A percentile compares a stretch with the other conserved stretches of the same genome.
These are phyloP conservation scores for Sporothrix luriei DNA, from an alignment of 2,329 filamentous ascomycete genomes.

Conservation along the genomic window DNA sequence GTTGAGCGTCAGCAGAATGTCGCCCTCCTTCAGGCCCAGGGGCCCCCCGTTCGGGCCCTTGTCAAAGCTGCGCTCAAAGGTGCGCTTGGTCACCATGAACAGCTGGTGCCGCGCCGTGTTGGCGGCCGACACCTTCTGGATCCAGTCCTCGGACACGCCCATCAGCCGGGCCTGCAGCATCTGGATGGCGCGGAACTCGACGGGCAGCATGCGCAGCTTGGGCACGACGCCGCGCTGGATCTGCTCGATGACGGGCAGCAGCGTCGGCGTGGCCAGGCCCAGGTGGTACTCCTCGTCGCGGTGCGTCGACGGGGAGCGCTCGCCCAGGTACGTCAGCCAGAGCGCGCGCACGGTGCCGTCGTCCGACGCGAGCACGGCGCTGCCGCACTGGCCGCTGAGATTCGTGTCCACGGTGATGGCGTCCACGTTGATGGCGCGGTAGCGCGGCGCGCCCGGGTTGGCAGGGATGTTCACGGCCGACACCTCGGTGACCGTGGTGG, in stretches of 20 bases:
- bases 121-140: slow-evolving; percentile 81
- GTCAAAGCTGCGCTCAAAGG: slow-evolving; percentile 57
- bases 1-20: slow-evolving; percentile 89
- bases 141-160: slow-evolving; percentile 96
- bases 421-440: slow-evolving; percentile 92
- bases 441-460: slow-evolving; percentile 86
- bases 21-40: slow-evolving; percentile 76
- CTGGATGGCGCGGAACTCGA: slow-evolving; percentile 91
- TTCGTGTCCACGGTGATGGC: slow-evolving; percentile 96
- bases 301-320: slow-evolving; percentile 74
- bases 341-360: slow-evolving; percentile 92
- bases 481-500: slow-evolving; percentile 94
- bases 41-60: slow-evolving; percentile 43
- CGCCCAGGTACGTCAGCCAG: slow-evolving; percentile 95
- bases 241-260: slow-evolving; percentile 84
- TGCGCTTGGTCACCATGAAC: slow-evolving; percentile 92
- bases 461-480: slow-evolving; percentile 96
- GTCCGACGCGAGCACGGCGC: slow-evolving; percentile 84
- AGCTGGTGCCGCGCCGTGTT: slow-evolving; percentile 94
- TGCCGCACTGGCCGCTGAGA: slow-evolving; percentile 87
- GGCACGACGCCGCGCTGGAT: slow-evolving; percentile 80
- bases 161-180: slow-evolving; percentile 97
- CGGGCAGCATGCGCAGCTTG: slow-evolving; percentile 84
- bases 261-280: slow-evolving; percentile 82
- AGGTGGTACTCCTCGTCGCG: slow-evolving; percentile 97